Evolutionary conservation across 2,329 filamentous ascomycete genomes (phyloP), one percentile per base, ranked within the genome.

Genomic region (Byssothecium circinans): DNA sequence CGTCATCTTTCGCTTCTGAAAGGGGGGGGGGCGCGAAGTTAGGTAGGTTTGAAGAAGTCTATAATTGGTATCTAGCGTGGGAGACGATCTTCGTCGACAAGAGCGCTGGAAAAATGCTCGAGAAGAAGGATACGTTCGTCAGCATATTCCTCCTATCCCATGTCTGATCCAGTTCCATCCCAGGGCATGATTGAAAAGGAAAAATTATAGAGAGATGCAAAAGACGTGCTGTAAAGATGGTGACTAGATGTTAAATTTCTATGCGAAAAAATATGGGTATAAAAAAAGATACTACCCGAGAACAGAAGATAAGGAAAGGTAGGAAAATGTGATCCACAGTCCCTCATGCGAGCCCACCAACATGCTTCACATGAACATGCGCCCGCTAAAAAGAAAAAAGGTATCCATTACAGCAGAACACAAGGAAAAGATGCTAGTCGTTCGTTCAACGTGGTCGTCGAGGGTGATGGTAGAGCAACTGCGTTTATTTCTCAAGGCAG

Each of bases 401-500:
- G 6, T 15, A 32, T 30, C 27, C 25, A 41, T 18, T 29, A 39
- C 5, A 39, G 41, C 44, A 49, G 41, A n/a, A 8, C n/a, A 30
- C 40, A 36, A 44, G 44, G 7, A 32, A 33, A 42, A 33, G 32
- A 32, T 41, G 14, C 15, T 17, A 18, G 23, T 25, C 14, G 6
- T n/a, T 41, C 39, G 18, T 41, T 32, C 29, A 8, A 32, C 29
- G 29, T 32, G 6, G 10, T 32, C 29, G 29, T 7, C 4, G 29
- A 12, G 14, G 12, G 29, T 8, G 29, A 34, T 44, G 41, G 34
- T 20, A 25, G 29, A 32, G 29, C 6, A 12, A 32, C 29, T 41
- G 41, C 41, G 19, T 40, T 45, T 47, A 60, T 11, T 44, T 44
- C 14, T 50, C 50, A 41, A 67, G 57, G 50, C 71, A 74, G 56